Conservation (phyloP, 345 rosid genomes). For the Melastoma malabathricum region DNA sequence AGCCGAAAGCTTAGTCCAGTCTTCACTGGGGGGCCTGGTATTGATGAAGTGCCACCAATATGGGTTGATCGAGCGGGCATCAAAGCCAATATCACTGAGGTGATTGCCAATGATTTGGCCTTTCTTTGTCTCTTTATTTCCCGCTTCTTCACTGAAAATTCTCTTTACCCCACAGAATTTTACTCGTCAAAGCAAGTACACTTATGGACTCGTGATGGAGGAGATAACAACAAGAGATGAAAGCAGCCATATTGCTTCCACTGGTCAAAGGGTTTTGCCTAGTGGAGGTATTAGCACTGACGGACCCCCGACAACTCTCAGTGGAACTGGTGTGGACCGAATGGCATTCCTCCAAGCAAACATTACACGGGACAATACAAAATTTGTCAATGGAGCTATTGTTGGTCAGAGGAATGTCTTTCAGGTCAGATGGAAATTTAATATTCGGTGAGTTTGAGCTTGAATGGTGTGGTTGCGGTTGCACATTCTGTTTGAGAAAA, state of each 20-base stretch:
- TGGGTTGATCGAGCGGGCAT: conserved; percentile 99
- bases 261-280: conserved; percentile 87
- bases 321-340: conserved; percentile 91
- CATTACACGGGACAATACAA: conserved; percentile 94
- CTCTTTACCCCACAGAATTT: conserved; percentile 45
- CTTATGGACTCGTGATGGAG: conserved; percentile 96
- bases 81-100: conserved; percentile 95
- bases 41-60: conserved; percentile 95
- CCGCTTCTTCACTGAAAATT: not conserved
- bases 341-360: conserved; percentile 89
- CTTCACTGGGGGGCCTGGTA: conserved; percentile 95
- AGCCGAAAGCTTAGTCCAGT: conserved; percentile 95
- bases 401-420: conserved; percentile 95
- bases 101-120: conserved; percentile 11
- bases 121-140: no score
- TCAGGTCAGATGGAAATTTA: conserved; percentile 43
- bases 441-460: no score
- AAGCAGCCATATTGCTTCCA: conserved; percentile 78
- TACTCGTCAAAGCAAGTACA: conserved; percentile 93
- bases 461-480: no score
- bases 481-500: no score
- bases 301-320: conserved; percentile 98
- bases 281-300: conserved; percentile 97
- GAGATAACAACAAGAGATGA: conserved; percentile 97
- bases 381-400: conserved; percentile 80